A percentile compares a stretch with the other conserved stretches of the same genome.
Evolutionary conservation across 768 basidiomycete species (phyloP).

Genomic region (Boletus bicolor): DNA sequence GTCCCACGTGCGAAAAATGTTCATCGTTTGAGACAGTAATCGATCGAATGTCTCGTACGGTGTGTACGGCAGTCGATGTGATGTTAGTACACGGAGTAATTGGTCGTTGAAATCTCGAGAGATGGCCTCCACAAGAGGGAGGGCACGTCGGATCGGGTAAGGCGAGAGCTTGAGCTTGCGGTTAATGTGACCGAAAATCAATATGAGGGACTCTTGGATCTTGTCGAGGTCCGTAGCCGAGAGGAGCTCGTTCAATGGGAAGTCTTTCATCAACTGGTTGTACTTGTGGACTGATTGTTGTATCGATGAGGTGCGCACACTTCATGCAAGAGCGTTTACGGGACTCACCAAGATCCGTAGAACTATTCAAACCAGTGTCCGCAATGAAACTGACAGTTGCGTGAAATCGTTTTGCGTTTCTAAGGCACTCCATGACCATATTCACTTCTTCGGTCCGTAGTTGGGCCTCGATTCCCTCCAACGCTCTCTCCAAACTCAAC

Average conservation of each 20-base stretch:
- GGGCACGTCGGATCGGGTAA: slow-evolving; percentile 92
- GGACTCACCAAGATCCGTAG: slow-evolving; percentile 75
- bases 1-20: slow-evolving; percentile 86
- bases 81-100: slow-evolving; percentile 84
- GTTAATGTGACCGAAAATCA: slow-evolving; percentile 92
- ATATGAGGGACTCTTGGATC: slow-evolving; percentile 81
- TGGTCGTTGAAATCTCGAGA: slow-evolving; percentile 97
- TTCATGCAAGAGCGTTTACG: not conserved
- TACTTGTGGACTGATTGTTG: slow-evolving; percentile 83
- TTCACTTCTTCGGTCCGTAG: slow-evolving; percentile 88
- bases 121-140: slow-evolving; percentile 97
- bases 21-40: slow-evolving; percentile 68
- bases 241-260: slow-evolving; percentile 93
- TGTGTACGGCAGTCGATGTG: slow-evolving; percentile 88
- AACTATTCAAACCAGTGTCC: slow-evolving; percentile 94
- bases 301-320: not conserved
- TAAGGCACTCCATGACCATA: slow-evolving; percentile 89
- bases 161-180: slow-evolving; percentile 95
- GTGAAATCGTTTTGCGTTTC: slow-evolving; percentile 95
- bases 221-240: slow-evolving; percentile 96
- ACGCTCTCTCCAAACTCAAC: slow-evolving; percentile 88
- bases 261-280: slow-evolving; percentile 98
- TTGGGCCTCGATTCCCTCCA: slow-evolving; percentile 92
- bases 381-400: slow-evolving; percentile 98
- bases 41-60: slow-evolving; percentile 95